Evolutionary conservation across 83 land plant species (phyloP), one percentile per base, ranked within the genome.

Genomic region (Isoetes engelmannii): DNA sequence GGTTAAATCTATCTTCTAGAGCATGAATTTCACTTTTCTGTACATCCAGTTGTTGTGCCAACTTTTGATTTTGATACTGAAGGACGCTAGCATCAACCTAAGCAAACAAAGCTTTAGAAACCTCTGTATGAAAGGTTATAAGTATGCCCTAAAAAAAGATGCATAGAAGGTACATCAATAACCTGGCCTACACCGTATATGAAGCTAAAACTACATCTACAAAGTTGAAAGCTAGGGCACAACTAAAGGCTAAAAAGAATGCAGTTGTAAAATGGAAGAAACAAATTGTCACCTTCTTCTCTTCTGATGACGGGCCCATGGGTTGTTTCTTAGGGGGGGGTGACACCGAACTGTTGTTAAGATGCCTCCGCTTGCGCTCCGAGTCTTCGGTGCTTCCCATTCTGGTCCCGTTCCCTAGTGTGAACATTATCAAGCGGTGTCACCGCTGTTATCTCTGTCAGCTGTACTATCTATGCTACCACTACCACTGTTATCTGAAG

Each of bases 41-140:
- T 6, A 70, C 65, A 5, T 95, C 97, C 65, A 91, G 69, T 75
- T 88, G 90, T 68, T 95, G 99, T 41, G 82, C 89, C 62, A 95
- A 84, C 76, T 80, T 81, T 63, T 95, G 99, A 77, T 95, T 95
- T 75, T 95, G 93, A 58, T 80, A 85, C 60, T 95, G 97, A 9
- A 95, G 89, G 64, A 82, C 81, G 47, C 74, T 78, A 15, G 91
- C 87, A 81, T 95, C 97, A 67, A 86, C 86, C 99, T 95, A 80
- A 51, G 1, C 46, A 72, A 66, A 62, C 50, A 6, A 5, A 63
- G 4, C 18, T 15, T 13, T 12, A 17, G 43, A 67, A 28, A 64
- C 6, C 45, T 44, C 7, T 10, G 12, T 10, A 65, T 2, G n/a
- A 43, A n/a, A 48, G 18, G 8, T 7, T 47, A 5, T n/a, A 50